Percentiles rank a stretch among this genome's conserved stretches.
phyloP scores from a whole-genome alignment of 2,329 filamentous ascomycete species.

The Arthroderma uncinatum region DNA sequence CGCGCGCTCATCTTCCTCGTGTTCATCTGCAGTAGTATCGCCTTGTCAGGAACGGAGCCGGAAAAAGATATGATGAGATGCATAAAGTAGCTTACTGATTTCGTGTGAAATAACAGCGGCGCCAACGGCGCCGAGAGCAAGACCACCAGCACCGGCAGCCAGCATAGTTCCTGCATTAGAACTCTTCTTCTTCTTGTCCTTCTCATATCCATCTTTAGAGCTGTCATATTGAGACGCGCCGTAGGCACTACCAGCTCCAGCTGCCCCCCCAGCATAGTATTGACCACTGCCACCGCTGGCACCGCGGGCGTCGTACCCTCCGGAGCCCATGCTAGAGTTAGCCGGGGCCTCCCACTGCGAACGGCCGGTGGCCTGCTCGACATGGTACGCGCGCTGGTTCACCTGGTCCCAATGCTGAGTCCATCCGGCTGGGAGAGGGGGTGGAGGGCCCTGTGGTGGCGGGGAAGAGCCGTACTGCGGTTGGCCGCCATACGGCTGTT shows the following conservation, averaged over 20 bases:
- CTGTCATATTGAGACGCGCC: background rate
- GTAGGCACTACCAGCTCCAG: background rate
- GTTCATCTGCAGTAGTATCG: background rate
- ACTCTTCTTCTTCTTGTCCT: slow-evolving; percentile 29
- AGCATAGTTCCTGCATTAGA: slow-evolving; percentile 43
- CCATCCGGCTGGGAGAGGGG: slow-evolving; percentile 36
- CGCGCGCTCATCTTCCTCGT: background rate
- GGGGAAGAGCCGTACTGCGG: slow-evolving; percentile 18
- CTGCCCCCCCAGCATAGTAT: slow-evolving; percentile 32
- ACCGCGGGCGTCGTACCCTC: slow-evolving; percentile 47
- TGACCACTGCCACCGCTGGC: slow-evolving; percentile 50
- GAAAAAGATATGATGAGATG: background rate
- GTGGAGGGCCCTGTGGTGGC: slow-evolving; percentile 26
- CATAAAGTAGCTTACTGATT: slow-evolving; percentile 20
- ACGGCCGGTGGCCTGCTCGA: slow-evolving; percentile 39
- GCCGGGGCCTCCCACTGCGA: slow-evolving; percentile 40
- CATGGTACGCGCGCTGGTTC: slow-evolving; percentile 38
- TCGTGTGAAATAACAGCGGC: slow-evolving; percentile 48
- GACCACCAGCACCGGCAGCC: slow-evolving; percentile 46
- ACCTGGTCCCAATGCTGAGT: slow-evolving; percentile 37
- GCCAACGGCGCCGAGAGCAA: slow-evolving; percentile 46
- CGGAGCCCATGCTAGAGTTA: slow-evolving; percentile 51
- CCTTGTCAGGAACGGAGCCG: background rate
- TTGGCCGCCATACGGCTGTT: slow-evolving; percentile 5
- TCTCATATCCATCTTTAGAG: slow-evolving; percentile 4